Conservation (phyloP, 352 stramenopile genomes). For the Phytopythium chamaehyphon region DNA sequence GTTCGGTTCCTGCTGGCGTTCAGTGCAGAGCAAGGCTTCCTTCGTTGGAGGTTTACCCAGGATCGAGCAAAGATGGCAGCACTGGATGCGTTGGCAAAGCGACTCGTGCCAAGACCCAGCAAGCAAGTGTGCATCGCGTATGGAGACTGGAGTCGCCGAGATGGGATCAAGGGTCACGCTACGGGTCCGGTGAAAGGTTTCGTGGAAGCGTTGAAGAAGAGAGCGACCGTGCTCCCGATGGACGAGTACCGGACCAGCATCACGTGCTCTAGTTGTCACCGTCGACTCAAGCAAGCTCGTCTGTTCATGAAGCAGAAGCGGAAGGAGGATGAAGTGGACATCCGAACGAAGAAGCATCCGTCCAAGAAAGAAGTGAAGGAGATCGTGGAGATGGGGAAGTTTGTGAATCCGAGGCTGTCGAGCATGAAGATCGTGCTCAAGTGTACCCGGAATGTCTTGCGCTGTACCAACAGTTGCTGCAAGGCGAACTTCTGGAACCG, state of each 20-base stretch:
- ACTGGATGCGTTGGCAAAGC: slow-evolving; percentile 5
- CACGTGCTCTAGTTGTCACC: slow-evolving; percentile 12
- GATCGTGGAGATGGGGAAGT: slow-evolving; percentile 5
- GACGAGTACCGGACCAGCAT: slow-evolving; percentile 12
- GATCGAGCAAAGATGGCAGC: background rate
- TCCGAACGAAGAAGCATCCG: background rate
- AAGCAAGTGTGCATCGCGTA: slow-evolving; percentile 7
- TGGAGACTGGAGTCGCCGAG: slow-evolving; percentile 5
- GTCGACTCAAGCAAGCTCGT: slow-evolving; percentile 7
- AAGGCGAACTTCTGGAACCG: slow-evolving; percentile 8
- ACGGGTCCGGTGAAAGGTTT: slow-evolving; percentile 12
- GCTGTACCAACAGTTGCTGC: slow-evolving; percentile 11
- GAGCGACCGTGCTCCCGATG: slow-evolving; percentile 10
- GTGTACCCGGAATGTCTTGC: slow-evolving; percentile 6
- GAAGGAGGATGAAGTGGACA: slow-evolving; percentile 1
- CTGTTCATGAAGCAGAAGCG: slow-evolving; percentile 5
- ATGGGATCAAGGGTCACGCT: slow-evolving; percentile 13
- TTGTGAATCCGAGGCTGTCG: slow-evolving; percentile 2
- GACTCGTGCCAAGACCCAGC: slow-evolving; percentile 1
- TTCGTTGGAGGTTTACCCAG: background rate
- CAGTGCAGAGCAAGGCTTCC: slow-evolving; percentile 2
- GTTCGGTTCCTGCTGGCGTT: slow-evolving; percentile 5
- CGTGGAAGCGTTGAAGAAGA: slow-evolving; percentile 11
- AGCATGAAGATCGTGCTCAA: slow-evolving; percentile 5
- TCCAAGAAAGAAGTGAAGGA: slow-evolving; percentile 1